These are phyloP conservation scores for Hansenula sp. DNA, from an alignment of 1,139 yeast species.

Conservation along the genomic window DNA sequence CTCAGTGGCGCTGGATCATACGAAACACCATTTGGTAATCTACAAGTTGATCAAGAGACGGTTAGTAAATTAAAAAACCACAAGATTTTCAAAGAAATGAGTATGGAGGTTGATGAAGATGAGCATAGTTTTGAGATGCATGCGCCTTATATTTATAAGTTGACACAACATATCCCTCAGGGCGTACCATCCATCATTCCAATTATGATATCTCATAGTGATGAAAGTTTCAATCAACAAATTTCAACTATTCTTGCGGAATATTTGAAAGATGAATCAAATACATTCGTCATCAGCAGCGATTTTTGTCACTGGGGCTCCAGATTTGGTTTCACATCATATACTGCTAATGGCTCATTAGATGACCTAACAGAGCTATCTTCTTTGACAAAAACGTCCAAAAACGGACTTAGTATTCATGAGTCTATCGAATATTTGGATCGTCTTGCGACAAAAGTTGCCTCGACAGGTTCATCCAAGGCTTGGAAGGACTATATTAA, in stretches of 20 bases:
- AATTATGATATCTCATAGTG: constrained; percentile 69
- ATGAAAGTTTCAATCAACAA: constrained; percentile 37
- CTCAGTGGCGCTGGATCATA: constrained; percentile 52
- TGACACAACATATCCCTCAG: constrained; percentile 33
- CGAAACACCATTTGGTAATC: constrained; percentile 78
- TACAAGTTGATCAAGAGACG: constrained; percentile 58
- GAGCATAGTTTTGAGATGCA: constrained; percentile 98
- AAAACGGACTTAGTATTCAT: constrained; percentile 44
- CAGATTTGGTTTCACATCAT: constrained; percentile 68
- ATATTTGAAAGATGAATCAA: constrained; percentile 50
- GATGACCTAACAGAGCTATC: constrained; percentile 17
- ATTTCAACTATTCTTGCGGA: constrained; percentile 50
- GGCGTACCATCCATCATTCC: constrained; percentile 65
- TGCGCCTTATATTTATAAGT: constrained; percentile 64
- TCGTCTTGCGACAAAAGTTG: constrained; percentile 61
- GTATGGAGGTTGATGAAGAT: constrained; percentile 59
- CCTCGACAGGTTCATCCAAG: constrained; percentile 42
- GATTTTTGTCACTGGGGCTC: constrained; percentile 98
- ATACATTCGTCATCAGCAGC: constrained; percentile 76
- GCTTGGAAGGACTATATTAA: constrained; percentile 65
- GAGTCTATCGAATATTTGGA: constrained; percentile 74
- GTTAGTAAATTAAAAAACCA: constrained; percentile 32
- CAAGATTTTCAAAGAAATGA: constrained; percentile 53
- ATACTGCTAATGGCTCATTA: constrained; percentile 34
- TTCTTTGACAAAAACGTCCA: constrained; percentile 20